Evolutionary conservation across 2,329 filamentous ascomycete species (phyloP).

Genomic region (Xylariaceae sp.): DNA sequence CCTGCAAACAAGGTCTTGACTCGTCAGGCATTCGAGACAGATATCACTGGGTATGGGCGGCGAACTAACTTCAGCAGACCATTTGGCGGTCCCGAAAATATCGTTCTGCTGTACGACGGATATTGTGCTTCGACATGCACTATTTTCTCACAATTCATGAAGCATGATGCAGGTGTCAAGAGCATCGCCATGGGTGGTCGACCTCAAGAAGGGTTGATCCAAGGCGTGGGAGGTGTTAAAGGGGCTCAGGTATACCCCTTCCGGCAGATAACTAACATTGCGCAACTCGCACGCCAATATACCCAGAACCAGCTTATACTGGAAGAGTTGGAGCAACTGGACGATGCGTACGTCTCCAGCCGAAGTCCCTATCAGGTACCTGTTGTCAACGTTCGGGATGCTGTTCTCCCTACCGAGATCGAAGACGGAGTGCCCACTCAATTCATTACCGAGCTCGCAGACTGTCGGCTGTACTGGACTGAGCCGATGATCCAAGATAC

Average conservation of each 20-base stretch:
- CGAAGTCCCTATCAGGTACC: constrained; percentile 9
- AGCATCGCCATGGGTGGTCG: constrained; percentile 14
- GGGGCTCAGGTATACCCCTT: constrained; percentile 10
- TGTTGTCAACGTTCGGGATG: constrained; percentile 13
- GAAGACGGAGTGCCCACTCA: constrained; percentile 11
- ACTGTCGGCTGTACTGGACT: constrained; percentile 14
- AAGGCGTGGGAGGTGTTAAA: constrained; percentile 11
- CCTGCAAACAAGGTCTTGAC: constrained; percentile 7
- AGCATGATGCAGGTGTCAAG: constrained; percentile 11
- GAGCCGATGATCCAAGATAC: constrained; percentile 7
- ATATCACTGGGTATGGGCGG: constrained; percentile 12
- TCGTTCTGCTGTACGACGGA: constrained; percentile 15
- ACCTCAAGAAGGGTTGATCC: constrained; percentile 4
- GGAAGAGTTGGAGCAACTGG: constrained; percentile 6
- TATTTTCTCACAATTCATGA: constrained; percentile 16
- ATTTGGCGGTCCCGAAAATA: constrained; percentile 12
- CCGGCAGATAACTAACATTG: constrained; percentile 4
- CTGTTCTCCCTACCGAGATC: constrained; percentile 5
- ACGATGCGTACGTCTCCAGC: constrained; percentile 4
- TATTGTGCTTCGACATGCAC: constrained; percentile 16
- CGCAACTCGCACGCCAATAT: constrained; percentile 4
- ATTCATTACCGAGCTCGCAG: constrained; percentile 13
- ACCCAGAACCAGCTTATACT: constrained; percentile 1
- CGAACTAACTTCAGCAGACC: constrained; percentile 14
- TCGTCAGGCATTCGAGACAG: constrained; percentile 7